A percentile compares a stretch with the other conserved stretches of the same genome.
Conservation (phyloP, 306 rosid genomes). For the Canavalia gladiata region DNA sequence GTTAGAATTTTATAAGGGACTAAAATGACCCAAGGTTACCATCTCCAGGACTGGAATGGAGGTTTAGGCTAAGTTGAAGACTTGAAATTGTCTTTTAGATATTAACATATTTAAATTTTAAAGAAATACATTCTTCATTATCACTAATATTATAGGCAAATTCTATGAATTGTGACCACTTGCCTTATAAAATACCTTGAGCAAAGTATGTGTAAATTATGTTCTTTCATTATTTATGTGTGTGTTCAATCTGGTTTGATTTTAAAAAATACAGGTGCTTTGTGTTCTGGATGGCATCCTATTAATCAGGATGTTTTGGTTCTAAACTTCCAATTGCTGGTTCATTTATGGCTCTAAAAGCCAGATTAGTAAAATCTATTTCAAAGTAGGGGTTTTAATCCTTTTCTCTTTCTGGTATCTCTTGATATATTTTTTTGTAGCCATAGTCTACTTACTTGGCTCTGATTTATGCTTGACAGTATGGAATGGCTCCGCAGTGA, state of each 20-base stretch:
- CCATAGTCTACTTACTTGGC: constrained; percentile 24
- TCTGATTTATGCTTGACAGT: constrained; percentile 59
- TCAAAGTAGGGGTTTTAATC: background rate
- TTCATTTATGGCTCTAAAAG: constrained; percentile 14
- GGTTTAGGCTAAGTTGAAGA: background rate
- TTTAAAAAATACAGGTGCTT: background rate
- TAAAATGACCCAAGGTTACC: background rate
- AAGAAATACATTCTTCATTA: background rate
- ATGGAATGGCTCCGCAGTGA: constrained; percentile 85
- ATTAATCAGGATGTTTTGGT: background rate
- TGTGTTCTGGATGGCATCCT: constrained; percentile 21
- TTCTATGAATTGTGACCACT: constrained; percentile 10
- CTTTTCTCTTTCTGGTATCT: background rate
- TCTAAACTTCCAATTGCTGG: constrained; percentile 11
- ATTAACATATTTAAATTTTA: background rate
- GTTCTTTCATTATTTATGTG: background rate
- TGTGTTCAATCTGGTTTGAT: constrained; percentile 28
- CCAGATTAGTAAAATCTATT: constrained; percentile 16
- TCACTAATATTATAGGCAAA: background rate
- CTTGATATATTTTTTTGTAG: constrained; percentile 26
- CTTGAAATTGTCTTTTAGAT: background rate
- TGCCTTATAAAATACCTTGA: background rate
- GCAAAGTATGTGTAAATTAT: background rate
- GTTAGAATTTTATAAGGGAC: background rate
- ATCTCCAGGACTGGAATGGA: background rate